Percentiles rank a stretch among this genome's conserved stretches.
Evolutionary conservation across 1,284 basidiomycete genomes (phyloP).

Genomic region (Puccinia coronata): DNA sequence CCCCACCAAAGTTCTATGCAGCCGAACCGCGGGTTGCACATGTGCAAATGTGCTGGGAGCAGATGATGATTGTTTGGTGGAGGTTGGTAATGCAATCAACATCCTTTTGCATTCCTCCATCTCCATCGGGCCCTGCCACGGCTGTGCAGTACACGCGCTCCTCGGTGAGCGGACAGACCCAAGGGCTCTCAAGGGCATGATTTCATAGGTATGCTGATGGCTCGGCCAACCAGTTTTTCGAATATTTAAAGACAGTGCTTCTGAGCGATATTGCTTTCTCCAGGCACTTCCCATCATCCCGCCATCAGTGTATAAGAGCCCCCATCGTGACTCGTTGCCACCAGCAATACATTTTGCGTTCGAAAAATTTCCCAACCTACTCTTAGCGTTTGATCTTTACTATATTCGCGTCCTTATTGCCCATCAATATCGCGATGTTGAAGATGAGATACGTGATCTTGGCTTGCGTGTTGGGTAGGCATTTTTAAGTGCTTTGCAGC

Average conservation of each 20-base stretch:
- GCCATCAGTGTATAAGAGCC: neutral
- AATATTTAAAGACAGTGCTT: slow-evolving; percentile 16
- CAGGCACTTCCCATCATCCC: neutral
- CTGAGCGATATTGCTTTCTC: neutral
- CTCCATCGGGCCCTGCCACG: neutral
- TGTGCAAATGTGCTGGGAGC: neutral
- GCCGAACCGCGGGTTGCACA: neutral
- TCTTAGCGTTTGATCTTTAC: neutral
- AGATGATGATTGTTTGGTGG: neutral
- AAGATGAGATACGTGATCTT: slow-evolving; percentile 8
- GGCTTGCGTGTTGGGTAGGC: slow-evolving; percentile 10
- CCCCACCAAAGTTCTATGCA: too few relatives aligned
- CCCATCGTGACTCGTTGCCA: neutral
- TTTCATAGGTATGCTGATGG: neutral
- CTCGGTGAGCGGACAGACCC: neutral
- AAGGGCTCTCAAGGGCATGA: neutral
- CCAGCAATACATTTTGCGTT: neutral
- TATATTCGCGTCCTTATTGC: neutral
- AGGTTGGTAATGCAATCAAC: neutral
- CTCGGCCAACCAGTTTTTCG: neutral
- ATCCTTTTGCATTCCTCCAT: neutral
- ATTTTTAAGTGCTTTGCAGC: neutral
- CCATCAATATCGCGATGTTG: neutral
- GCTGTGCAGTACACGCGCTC: neutral
- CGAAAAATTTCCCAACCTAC: neutral